Evolutionary conservation across 2,329 filamentous ascomycete species (phyloP), one percentile per base, ranked within the genome.

Genomic region (Didymella pinodella): DNA sequence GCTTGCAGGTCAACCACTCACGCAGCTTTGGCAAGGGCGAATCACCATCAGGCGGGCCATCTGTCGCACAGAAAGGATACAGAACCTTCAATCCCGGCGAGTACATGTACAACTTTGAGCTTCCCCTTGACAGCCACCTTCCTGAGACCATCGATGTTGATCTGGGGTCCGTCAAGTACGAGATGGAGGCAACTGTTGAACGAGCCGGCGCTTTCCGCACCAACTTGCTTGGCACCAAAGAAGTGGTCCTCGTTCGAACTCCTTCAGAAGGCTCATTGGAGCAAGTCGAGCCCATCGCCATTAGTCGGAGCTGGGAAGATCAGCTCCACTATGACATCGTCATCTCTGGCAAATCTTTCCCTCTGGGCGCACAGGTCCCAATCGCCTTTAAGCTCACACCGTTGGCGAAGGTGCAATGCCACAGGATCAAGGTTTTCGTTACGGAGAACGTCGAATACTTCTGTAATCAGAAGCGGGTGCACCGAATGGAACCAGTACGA

Each of bases 271-370:
- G 93, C 45, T 97, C 93, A 0, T 82, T 97, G 25, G 93, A 97
- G 76, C 92, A 92, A 76, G 90, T 93, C 26, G 93, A 97, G 73
- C 93, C 93, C 2, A 97, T 97, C 69, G 94, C 93, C 11, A 97
- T 97, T 71, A 94, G 91, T 64, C 85, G 93, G 20, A 93, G 92
- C 62, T 97, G 93, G 93, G 93, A 97, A 74, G 93, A 97, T 67
- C 93, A 97, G 72, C 82, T 97, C 31, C 92, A 96, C 71, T 97
- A 97, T 78, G 93, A 97, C 70, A 97, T 97, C 67, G 89, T 97
- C 74, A 96, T 97, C 54, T 97, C 93, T 1, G 93, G 93, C 54
- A 97, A 97, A 82, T 96, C 93, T 0, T 97, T 97, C 60, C 92
- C 93, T 0, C 85, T 97, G 20, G 93, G 93, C 16, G 86, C 90